These are phyloP conservation scores for Talaromyces sp. DNA, from an alignment of 2,329 filamentous ascomycete genomes.

Conservation along the genomic window DNA sequence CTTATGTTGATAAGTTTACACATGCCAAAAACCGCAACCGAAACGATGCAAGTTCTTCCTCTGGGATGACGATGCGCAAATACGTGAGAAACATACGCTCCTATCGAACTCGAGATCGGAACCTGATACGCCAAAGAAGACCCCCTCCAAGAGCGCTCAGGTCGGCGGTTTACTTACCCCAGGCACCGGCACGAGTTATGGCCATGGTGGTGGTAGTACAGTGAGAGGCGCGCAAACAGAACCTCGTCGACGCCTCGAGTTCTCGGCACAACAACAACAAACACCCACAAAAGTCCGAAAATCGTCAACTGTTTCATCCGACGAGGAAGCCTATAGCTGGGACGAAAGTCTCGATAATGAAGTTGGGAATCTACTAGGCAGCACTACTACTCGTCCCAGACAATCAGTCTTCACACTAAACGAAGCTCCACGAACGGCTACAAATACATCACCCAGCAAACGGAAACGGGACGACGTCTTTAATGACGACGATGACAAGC, in stretches of 20 bases:
- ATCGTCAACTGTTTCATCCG: slow-evolving; percentile 24
- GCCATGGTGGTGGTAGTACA: background rate
- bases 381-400: background rate
- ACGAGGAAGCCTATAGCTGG: slow-evolving; percentile 40
- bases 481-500: slow-evolving; percentile 13
- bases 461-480: slow-evolving; percentile 32
- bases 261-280: background rate
- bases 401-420: slow-evolving; percentile 34
- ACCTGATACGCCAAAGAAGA: slow-evolving; percentile 29
- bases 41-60: slow-evolving; percentile 60
- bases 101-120: slow-evolving; percentile 53
- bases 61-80: slow-evolving; percentile 59
- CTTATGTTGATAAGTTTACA: slow-evolving; percentile 47
- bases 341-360: slow-evolving; percentile 35
- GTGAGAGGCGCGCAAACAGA: background rate
- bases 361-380: slow-evolving; percentile 25
- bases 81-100: slow-evolving; percentile 52
- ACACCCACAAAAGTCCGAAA: slow-evolving; percentile 9
- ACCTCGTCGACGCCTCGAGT: background rate
- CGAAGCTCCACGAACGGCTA: slow-evolving; percentile 37
- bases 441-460: slow-evolving; percentile 39
- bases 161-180: slow-evolving; percentile 35
- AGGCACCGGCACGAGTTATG: slow-evolving; percentile 27
- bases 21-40: slow-evolving; percentile 53
- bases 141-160: slow-evolving; percentile 25